A percentile compares a stretch with the other conserved stretches of the same genome.
These are phyloP conservation scores for Carpinus viminea DNA, from an alignment of 306 rosid species.

Conservation along the genomic window DNA sequence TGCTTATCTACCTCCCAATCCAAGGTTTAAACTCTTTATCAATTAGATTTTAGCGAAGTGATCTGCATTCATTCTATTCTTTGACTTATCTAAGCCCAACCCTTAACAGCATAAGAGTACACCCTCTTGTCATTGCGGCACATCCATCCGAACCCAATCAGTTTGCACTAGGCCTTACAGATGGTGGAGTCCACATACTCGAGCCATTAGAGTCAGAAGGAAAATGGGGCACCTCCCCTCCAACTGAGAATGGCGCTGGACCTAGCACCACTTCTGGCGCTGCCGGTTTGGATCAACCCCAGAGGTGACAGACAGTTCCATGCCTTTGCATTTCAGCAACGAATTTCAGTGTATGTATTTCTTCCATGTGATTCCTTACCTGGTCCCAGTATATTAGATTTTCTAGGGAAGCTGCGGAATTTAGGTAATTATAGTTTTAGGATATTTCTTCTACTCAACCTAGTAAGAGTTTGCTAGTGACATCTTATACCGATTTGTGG, in stretches of 20 bases:
- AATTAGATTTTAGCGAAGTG: conserved; percentile 8
- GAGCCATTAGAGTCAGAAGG: conserved; percentile 95
- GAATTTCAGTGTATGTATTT: conserved; percentile 42
- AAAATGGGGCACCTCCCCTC: conserved; percentile 94
- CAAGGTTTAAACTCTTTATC: conserved; percentile 55
- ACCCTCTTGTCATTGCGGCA: conserved; percentile 92
- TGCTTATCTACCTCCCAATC: conserved; percentile 83
- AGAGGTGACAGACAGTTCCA: conserved; percentile 57
- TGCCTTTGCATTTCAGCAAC: conserved; percentile 30
- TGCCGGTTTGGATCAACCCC: conserved; percentile 72
- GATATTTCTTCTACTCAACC: conserved; percentile 47
- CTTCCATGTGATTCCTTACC: conserved; percentile 51
- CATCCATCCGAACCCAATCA: conserved; percentile 95
- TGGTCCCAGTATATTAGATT: conserved; percentile 41
- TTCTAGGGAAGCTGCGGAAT: conserved; percentile 58
- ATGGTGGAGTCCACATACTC: conserved; percentile 87
- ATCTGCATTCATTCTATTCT: conserved; percentile 2
- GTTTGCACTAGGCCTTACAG: conserved; percentile 90
- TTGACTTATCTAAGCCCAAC: conserved; percentile 5
- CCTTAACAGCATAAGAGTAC: conserved; percentile 64
- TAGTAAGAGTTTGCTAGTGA: conserved; percentile 46
- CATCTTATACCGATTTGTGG: conserved; percentile 39
- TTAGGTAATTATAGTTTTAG: conserved; percentile 58
- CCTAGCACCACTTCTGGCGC: conserved; percentile 72
- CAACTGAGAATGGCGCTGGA: conserved; percentile 89